A percentile compares a stretch with the other conserved stretches of the same genome.
Evolutionary conservation across 176 grass and related monocot species (phyloP).

Genomic region (Carex parvula): DNA sequence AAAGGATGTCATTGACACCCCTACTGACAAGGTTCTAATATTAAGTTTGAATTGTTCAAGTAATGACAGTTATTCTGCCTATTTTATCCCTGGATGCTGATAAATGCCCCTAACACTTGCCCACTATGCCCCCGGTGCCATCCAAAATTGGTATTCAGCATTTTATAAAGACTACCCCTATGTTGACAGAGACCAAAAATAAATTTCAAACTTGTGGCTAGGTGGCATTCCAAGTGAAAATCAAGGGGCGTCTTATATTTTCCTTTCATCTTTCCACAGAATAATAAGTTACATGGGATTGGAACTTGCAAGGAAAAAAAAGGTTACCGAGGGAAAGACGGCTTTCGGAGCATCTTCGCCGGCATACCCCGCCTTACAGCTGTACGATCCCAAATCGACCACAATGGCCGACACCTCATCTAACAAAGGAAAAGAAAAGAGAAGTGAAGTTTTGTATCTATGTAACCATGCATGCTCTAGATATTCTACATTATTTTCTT

Average conservation of each 20-base stretch:
- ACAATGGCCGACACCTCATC: slow-evolving; percentile 99
- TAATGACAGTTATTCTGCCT: not conserved
- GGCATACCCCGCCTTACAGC: slow-evolving; percentile 96
- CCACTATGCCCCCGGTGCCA: not conserved
- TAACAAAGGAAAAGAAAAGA: slow-evolving; percentile 22
- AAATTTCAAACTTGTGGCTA: not conserved
- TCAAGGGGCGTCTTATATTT: not conserved
- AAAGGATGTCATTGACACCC: too few species aligned
- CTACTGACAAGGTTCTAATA: not conserved
- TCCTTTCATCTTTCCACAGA: not conserved
- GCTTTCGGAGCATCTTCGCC: slow-evolving; percentile 97
- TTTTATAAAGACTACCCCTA: not conserved
- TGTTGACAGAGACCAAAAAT: not conserved
- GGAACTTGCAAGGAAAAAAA: not conserved
- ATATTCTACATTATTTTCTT: not conserved
- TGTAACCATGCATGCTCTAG: not conserved
- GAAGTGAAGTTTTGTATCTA: not conserved
- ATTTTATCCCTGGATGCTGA: not conserved
- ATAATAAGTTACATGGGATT: not conserved
- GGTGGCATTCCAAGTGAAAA: not conserved
- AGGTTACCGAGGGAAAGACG: slow-evolving; percentile 85
- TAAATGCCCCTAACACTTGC: not conserved
- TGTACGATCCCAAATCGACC: slow-evolving; percentile 90
- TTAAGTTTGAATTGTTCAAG: not conserved
- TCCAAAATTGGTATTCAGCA: not conserved